These are phyloP conservation scores for Xanthoconium stramineum DNA, from an alignment of 768 basidiomycete species.

Conservation along the genomic window DNA sequence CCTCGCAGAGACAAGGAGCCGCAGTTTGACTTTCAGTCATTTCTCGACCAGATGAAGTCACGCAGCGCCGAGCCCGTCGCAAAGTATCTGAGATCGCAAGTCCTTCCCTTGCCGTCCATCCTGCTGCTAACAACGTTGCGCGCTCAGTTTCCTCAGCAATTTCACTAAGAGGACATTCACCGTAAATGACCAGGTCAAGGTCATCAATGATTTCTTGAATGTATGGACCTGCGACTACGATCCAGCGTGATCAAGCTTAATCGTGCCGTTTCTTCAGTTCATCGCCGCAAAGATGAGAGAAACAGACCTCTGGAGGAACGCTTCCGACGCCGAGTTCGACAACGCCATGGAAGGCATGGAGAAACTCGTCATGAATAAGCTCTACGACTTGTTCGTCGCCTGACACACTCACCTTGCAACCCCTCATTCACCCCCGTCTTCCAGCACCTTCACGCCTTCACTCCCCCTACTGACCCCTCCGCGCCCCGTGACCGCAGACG, in stretches of 20 bases:
- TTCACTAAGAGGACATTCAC: constrained; percentile 91
- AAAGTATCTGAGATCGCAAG: constrained; percentile 93
- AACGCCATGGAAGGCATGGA: constrained; percentile 99
- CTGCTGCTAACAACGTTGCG: not conserved
- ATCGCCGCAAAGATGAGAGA: constrained; percentile 86
- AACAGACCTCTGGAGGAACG: constrained; percentile 78
- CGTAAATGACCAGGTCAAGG: constrained; percentile 89
- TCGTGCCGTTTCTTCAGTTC: constrained; percentile 53
- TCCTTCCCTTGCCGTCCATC: constrained; percentile 16
- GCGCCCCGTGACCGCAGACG: constrained; percentile 85
- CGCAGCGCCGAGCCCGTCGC: constrained; percentile 88
- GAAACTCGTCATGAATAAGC: constrained; percentile 97
- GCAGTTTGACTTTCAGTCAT: constrained; percentile 89
- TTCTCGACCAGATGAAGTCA: constrained; percentile 91
- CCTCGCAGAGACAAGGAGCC: constrained; percentile 38
- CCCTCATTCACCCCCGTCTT: constrained; percentile 8
- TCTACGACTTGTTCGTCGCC: constrained; percentile 87
- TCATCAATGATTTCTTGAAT: constrained; percentile 89
- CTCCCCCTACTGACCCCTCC: constrained; percentile 62
- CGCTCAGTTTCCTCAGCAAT: constrained; percentile 80
- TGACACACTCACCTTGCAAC: not conserved
- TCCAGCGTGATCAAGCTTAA: constrained; percentile 9
- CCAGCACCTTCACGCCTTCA: constrained; percentile 90
- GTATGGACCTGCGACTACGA: constrained; percentile 37
- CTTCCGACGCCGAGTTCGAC: constrained; percentile 82